Evolutionary conservation across 176 grass and related monocot genomes (phyloP), one percentile per base, ranked within the genome.

Genomic region (Cenchrus americanus): DNA sequence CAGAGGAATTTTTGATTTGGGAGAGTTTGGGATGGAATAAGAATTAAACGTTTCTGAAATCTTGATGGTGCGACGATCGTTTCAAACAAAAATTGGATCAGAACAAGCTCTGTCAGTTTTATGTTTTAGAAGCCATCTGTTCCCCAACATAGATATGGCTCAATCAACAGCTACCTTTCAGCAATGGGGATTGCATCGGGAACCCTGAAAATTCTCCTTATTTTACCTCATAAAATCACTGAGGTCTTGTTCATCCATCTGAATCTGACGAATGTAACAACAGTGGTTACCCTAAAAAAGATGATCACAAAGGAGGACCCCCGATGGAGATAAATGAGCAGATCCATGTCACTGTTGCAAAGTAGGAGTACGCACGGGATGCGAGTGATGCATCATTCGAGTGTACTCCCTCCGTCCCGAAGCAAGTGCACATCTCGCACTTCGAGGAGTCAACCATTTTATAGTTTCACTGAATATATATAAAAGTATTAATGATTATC

Each of bases 21-120:
- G 43, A 18, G 65, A 55, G 51, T 71, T 88, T 71, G 83, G 26
- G 68, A 67, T 61, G 14, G 62, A 87, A 76, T 76, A 62, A 89
- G 66, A 55, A 77, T 77, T 78, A 86, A 64, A 49, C 22, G 63
- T 81, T 86, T 76, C 78, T 71, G 62, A 30, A 30, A 30, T 82
- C 71, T 57, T 69, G 63, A 12, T 44, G 43, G 8, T 24, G 43
- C 18, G 14, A 9, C n/a, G n/a, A 40, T 44, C 10, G 19, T 14
- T 15, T 22, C 9, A 12, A n/a, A 69, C 11, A 22, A 32, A 14
- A 8, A 32, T 37, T 53, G 24, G 8, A 32, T 37, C 49, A 5
- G 3, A 9, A 7, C 1, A 74, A 19, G 49, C 17, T 30, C 4
- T 54, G 26, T 74, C 22, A 26, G 40, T 47, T 5, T 47, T 5